phyloP scores from a whole-genome alignment of 2,329 filamentous ascomycete genomes.

The Fusarium solani-melongenae region DNA sequence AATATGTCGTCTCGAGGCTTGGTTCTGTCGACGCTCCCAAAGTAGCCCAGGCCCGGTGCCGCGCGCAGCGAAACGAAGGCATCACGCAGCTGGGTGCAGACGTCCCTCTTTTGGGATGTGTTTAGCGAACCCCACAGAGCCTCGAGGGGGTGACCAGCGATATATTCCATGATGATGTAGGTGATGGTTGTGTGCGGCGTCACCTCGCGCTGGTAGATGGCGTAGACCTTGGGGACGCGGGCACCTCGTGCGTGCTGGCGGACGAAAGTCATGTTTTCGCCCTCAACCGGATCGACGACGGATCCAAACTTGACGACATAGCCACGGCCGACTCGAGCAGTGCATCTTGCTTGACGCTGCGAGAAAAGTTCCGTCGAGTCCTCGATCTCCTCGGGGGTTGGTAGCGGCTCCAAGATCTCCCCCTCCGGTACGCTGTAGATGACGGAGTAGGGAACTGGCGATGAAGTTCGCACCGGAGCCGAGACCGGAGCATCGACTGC shows the following conservation, averaged over 20 bases:
- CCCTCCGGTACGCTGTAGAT: conserved; percentile 6
- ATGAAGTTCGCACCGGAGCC: not conserved
- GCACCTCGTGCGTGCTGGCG: conserved; percentile 1
- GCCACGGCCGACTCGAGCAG: not conserved
- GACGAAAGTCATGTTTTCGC: conserved; percentile 14
- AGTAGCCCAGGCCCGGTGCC: conserved; percentile 9
- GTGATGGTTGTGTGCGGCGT: not conserved
- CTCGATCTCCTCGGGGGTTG: conserved; percentile 12
- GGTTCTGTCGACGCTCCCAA: conserved; percentile 17
- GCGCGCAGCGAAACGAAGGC: conserved; percentile 7
- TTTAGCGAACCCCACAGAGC: conserved; percentile 8
- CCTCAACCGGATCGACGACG: conserved; percentile 13
- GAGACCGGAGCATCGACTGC: too few relatives aligned
- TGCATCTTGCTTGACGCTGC: not conserved
- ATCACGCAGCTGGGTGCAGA: conserved; percentile 7
- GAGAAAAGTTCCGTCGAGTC: conserved; percentile 5
- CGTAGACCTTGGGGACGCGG: conserved; percentile 18
- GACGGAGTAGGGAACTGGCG: not conserved
- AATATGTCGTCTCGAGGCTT: conserved; percentile 20
- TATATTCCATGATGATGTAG: conserved; percentile 27
- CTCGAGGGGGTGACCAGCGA: conserved; percentile 15
- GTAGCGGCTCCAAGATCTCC: conserved; percentile 16
- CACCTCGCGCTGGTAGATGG: conserved; percentile 7
- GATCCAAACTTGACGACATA: conserved; percentile 19
- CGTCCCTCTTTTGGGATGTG: not conserved